A percentile compares a stretch with the other conserved stretches of the same genome.
Evolutionary conservation across 306 rosid species (phyloP).

Genomic region (Benincasa hispida): DNA sequence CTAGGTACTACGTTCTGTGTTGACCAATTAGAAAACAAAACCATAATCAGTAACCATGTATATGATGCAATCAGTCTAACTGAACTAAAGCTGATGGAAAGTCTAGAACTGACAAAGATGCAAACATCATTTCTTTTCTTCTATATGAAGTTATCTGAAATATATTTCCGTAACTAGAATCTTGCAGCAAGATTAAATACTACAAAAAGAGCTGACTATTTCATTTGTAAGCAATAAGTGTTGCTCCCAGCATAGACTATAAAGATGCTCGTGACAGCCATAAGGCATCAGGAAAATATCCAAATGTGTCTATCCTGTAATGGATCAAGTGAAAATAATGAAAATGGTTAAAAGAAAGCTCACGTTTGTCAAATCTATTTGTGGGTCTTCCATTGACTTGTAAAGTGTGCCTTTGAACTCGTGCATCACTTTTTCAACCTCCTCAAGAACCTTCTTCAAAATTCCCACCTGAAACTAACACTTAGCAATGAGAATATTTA

Average conservation of each 20-base stretch:
- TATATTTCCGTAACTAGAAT: not conserved
- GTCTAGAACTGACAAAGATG: not conserved
- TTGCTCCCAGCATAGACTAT: not conserved
- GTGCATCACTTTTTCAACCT: slow-evolving; percentile 93
- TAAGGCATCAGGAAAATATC: not conserved
- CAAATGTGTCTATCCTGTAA: not conserved
- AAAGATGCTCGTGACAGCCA: not conserved
- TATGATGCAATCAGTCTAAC: not conserved
- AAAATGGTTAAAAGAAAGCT: slow-evolving; percentile 18
- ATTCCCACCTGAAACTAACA: slow-evolving; percentile 72
- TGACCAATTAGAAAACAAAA: not conserved
- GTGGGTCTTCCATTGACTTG: slow-evolving; percentile 95
- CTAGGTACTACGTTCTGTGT: not conserved
- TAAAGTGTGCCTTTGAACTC: slow-evolving; percentile 89
- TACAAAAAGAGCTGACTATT: not conserved
- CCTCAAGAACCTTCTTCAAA: slow-evolving; percentile 96
- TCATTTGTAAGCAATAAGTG: not conserved
- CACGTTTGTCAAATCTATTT: slow-evolving; percentile 78
- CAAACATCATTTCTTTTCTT: not conserved
- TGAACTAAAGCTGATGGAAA: not conserved
- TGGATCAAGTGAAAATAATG: slow-evolving; percentile 1
- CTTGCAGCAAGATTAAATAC: not conserved
- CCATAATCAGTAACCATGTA: not conserved
- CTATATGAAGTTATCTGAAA: not conserved
- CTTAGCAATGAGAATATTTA: slow-evolving; percentile 5